Evolutionary conservation across 2,329 filamentous ascomycete genomes (phyloP).

Genomic region (Colletotrichum sojae): DNA sequence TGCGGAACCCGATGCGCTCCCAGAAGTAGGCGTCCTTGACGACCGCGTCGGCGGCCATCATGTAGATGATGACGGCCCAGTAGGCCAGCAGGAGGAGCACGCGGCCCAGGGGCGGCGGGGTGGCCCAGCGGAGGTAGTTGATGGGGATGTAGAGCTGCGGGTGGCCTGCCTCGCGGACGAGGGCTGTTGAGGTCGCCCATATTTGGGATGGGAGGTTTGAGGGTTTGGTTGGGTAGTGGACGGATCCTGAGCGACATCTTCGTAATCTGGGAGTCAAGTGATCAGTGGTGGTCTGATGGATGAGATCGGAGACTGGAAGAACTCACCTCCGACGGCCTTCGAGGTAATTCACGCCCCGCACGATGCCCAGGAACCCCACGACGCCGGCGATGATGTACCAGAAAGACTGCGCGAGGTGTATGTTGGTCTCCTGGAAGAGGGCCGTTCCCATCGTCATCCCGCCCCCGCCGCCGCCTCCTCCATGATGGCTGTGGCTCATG

Average conservation of each 20-base stretch:
- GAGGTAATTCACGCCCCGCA: constrained; percentile 60
- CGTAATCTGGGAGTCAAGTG: constrained; percentile 57
- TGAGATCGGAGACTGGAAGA: neutral
- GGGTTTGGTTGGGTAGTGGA: constrained; percentile 67
- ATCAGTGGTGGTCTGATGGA: neutral
- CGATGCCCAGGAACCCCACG: constrained; percentile 56
- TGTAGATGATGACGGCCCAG: constrained; percentile 71
- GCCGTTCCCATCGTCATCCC: constrained; percentile 50
- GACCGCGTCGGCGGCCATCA: constrained; percentile 67
- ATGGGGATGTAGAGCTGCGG: constrained; percentile 67
- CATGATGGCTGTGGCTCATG: constrained; percentile 43
- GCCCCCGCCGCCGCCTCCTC: constrained; percentile 31
- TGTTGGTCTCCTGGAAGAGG: constrained; percentile 62
- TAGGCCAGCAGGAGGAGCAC: constrained; percentile 68
- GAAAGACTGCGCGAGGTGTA: constrained; percentile 66
- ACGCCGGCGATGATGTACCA: constrained; percentile 72
- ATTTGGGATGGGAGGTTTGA: constrained; percentile 59
- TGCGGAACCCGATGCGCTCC: constrained; percentile 77
- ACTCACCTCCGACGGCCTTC: constrained; percentile 60
- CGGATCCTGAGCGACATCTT: constrained; percentile 58
- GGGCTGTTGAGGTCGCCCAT: constrained; percentile 72
- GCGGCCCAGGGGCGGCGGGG: constrained; percentile 71
- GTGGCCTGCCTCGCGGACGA: constrained; percentile 69
- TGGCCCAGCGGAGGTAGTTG: constrained; percentile 66
- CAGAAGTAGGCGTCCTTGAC: constrained; percentile 69